These are phyloP conservation scores for Rutidosis leptorrhynchoides DNA, from an alignment of 129 eudicot species.

Conservation along the genomic window DNA sequence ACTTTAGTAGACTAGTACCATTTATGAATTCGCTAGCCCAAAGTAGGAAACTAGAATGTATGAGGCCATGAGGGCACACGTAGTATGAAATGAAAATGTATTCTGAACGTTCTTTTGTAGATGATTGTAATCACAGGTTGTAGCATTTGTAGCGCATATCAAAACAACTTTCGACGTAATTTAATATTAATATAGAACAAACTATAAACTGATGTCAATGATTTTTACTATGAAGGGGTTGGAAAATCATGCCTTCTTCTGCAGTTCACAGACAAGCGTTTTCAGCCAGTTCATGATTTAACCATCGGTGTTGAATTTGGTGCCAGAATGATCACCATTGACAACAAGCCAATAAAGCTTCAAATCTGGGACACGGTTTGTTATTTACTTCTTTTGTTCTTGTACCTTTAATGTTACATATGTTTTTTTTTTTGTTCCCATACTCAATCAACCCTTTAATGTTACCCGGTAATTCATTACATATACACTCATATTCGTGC, in stretches of 20 bases:
- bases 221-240: constrained; percentile 34
- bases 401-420: background rate
- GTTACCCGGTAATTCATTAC: background rate
- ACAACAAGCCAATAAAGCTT: constrained; percentile 77
- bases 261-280: constrained; percentile 95
- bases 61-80: constrained; percentile 8
- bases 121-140: constrained; percentile 1
- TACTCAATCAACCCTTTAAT: background rate
- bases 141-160: constrained; percentile 14
- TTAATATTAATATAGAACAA: background rate
- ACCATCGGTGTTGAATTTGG: constrained; percentile 98
- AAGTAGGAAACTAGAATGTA: background rate
- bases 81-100: constrained; percentile 17
- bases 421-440: constrained; percentile 11
- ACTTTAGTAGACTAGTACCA: constrained; percentile 4
- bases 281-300: constrained; percentile 90
- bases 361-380: constrained; percentile 66
- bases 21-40: background rate
- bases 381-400: background rate
- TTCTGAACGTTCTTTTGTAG: background rate
- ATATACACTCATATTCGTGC: background rate
- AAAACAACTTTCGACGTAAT: background rate
- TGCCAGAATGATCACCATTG: constrained; percentile 92
- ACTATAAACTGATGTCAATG: constrained; percentile 9
- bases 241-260: constrained; percentile 81